Evolutionary conservation across 345 rosid genomes (phyloP).

Genomic region (Brassica cretica): DNA sequence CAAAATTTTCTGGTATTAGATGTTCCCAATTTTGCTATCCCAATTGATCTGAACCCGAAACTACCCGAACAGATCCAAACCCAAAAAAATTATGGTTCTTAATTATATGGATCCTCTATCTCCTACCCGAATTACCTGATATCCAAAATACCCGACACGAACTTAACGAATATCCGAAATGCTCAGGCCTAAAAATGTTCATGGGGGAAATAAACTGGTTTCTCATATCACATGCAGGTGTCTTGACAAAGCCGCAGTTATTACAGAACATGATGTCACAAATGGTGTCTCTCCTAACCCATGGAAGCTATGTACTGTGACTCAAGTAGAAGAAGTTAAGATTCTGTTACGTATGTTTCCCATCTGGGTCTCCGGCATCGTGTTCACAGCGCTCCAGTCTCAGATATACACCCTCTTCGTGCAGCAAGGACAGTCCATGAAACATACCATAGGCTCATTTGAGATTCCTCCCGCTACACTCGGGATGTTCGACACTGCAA

Average conservation of each 20-base stretch:
- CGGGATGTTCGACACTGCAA: conserved; percentile 68
- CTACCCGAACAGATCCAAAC: too few species aligned
- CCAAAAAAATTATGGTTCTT: too few species aligned
- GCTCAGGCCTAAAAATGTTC: background rate
- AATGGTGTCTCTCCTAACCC: conserved; percentile 22
- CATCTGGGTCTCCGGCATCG: conserved; percentile 90
- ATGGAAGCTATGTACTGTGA: conserved; percentile 89
- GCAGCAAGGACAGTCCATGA: conserved; percentile 91
- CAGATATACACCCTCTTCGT: conserved; percentile 92
- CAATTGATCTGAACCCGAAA: too few species aligned
- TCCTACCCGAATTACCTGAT: too few species aligned
- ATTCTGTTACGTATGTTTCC: conserved; percentile 93
- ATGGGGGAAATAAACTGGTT: conserved; percentile 10
- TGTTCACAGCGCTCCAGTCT: conserved; percentile 78
- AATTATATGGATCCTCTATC: too few species aligned
- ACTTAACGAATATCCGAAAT: too few species aligned
- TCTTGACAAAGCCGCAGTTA: conserved; percentile 86
- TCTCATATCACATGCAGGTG: conserved; percentile 43
- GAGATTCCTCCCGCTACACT: conserved; percentile 88
- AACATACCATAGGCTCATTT: conserved; percentile 65
- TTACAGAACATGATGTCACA: conserved; percentile 53
- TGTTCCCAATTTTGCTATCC: too few species aligned
- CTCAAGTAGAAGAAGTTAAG: conserved; percentile 94
- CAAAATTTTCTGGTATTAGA: too few species aligned
- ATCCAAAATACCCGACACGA: too few species aligned